Evolutionary conservation across 2,329 filamentous ascomycete genomes (phyloP).

Genomic region (Lecanicillium sp.): DNA sequence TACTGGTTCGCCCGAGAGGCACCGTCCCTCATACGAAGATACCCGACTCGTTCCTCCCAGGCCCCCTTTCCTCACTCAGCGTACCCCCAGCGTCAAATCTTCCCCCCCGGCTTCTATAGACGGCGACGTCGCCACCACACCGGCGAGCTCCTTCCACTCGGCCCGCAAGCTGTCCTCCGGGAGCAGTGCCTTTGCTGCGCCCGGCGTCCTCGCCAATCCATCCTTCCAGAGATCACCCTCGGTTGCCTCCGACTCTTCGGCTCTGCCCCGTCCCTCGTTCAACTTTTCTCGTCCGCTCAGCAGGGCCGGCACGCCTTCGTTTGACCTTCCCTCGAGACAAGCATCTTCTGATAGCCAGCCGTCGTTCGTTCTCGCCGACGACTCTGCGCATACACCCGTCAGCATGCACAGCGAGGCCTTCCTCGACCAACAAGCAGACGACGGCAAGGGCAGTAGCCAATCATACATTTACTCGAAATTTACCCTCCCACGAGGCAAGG

Average conservation of each 20-base stretch:
- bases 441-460: constrained; percentile 47
- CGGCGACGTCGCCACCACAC: constrained; percentile 56
- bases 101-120: constrained; percentile 61
- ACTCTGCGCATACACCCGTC: constrained; percentile 61
- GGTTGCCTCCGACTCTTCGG: constrained; percentile 73
- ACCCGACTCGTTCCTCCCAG: constrained; percentile 45
- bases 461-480: constrained; percentile 88
- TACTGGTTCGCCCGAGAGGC: constrained; percentile 34
- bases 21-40: constrained; percentile 44
- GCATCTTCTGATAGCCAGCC: constrained; percentile 62
- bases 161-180: constrained; percentile 73
- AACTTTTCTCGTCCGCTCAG: constrained; percentile 94
- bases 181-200: constrained; percentile 45
- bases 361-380: constrained; percentile 57
- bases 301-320: constrained; percentile 55
- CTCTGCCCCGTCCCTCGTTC: constrained; percentile 67
- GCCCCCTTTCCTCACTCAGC: constrained; percentile 39
- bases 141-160: constrained; percentile 52
- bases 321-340: constrained; percentile 55
- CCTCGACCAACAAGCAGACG: constrained; percentile 44
- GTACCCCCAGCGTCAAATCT: constrained; percentile 51
- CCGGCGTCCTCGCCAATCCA: constrained; percentile 53
- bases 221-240: constrained; percentile 75
- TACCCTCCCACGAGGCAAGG: constrained; percentile 73
- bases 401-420: constrained; percentile 69